Conservation (phyloP, 2,329 filamentous ascomycete species). For the Venturia effusa region DNA sequence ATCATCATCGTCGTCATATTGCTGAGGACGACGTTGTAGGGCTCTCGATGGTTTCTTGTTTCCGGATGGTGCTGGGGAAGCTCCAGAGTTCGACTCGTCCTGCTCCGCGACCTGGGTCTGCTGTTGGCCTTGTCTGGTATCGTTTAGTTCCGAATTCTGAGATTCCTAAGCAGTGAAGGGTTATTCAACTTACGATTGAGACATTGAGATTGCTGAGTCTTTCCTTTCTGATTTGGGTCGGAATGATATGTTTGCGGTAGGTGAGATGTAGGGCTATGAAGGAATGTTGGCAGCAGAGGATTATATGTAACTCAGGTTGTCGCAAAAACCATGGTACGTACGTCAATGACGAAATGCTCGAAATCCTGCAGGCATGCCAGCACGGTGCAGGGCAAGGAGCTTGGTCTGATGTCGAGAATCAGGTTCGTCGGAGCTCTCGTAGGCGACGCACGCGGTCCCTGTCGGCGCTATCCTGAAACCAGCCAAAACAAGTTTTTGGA, state of each 20-base stretch:
- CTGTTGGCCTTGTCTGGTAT: not conserved
- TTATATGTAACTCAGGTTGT: not conserved
- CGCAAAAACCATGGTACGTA: not conserved
- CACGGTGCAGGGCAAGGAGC: not conserved
- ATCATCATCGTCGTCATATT: slow-evolving; percentile 20
- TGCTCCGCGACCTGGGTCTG: not conserved
- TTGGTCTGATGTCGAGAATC: slow-evolving; percentile 4
- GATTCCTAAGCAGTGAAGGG: slow-evolving; percentile 2
- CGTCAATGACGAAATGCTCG: not conserved
- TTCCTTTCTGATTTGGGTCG: slow-evolving; percentile 7
- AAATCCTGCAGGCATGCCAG: not conserved
- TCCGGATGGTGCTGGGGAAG: slow-evolving; percentile 10
- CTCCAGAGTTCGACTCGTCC: not conserved
- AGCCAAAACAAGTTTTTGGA: not conserved
- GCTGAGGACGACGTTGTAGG: slow-evolving; percentile 13
- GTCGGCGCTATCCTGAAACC: not conserved
- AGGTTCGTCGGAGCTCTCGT: not conserved
- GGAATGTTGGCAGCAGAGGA: not conserved
- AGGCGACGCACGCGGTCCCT: not conserved
- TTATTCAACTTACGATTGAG: slow-evolving; percentile 15
- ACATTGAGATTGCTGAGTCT: slow-evolving; percentile 15
- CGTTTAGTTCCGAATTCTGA: not conserved
- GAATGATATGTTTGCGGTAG: not conserved
- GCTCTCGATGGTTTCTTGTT: slow-evolving; percentile 16
- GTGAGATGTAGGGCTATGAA: not conserved